Base-by-base conservation (phyloP, 768 basidiomycete species). In the Russula earlei region DNA sequence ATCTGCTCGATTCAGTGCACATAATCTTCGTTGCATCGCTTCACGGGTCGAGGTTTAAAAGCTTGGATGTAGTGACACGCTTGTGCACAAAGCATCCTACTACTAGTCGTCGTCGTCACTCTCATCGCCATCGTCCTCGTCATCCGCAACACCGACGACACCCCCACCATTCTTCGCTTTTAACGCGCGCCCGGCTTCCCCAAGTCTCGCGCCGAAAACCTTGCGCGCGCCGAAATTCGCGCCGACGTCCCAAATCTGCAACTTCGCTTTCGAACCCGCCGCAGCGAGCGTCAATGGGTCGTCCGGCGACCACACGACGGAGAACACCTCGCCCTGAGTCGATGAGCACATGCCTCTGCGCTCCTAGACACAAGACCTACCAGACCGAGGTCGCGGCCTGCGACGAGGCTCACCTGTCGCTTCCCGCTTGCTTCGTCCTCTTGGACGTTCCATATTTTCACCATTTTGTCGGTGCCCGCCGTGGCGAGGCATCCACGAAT, bases 231-330 rank as follows among this genome's bases (percentile, higher is more conserved):
- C 88, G 17, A 76, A 71, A 67, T 90, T 97, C 5, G 88, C 79
- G 10, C 84, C 89, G 38, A 95, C 79, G 65, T 99, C 95, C 95
- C 95, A 99, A 15, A 99, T 76, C 68, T 98, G 95, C 6, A 99
- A 69, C 67, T 87, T 92, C 1, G 91, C 95, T 65, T 91, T 88
- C 2, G 91, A 94, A 12, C 96, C 96, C 29, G 88, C 95, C 3
- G 92, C 93, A 3, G 94, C 95, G 45, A 99, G 70, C 8, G 90
- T 96, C 49, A 97, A 81, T 1, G 93, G 87, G 65, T 94, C 89
- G 67, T 98, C 95, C 0, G 96, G 95, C 6, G 93, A 97, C 75
- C 87, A 98, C 0, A 79, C 76, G 0, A 85, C 77, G 6, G 93
- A 88, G 72, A 99, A 99, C 7, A 98, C 91, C 75, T 95, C 95